phyloP scores from a whole-genome alignment of 108 stramenopile genomes.

The Mediolabrus comicus region DNA sequence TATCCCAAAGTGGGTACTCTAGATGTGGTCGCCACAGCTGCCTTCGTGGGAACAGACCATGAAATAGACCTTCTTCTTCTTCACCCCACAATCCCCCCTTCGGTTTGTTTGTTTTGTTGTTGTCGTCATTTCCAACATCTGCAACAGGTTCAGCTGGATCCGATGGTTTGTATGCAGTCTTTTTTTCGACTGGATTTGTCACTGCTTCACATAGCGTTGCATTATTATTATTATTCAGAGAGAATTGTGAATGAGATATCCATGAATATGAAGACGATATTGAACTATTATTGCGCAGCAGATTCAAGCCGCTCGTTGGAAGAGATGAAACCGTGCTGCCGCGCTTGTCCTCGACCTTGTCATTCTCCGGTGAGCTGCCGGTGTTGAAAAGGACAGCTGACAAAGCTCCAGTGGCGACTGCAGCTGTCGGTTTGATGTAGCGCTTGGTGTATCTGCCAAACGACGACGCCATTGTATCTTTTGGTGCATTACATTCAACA shows the following conservation, averaged over 20 bases:
- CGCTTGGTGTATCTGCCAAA: neutral
- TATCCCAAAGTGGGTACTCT: conserved; percentile 85
- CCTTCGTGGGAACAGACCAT: conserved; percentile 72
- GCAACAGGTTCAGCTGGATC: conserved; percentile 22
- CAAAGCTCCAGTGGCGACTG: neutral
- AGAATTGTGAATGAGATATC: neutral
- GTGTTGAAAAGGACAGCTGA: neutral
- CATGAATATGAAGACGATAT: neutral
- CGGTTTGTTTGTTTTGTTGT: neutral
- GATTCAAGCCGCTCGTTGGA: neutral
- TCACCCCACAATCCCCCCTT: conserved; percentile 23
- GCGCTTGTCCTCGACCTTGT: neutral
- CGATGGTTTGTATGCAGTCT: conserved; percentile 8
- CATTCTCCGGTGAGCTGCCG: neutral
- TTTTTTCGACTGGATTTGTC: neutral
- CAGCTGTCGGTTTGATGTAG: neutral
- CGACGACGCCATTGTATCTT: neutral
- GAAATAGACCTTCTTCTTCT: conserved; percentile 32
- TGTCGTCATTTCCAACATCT: conserved; percentile 2
- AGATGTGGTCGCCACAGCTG: conserved; percentile 75
- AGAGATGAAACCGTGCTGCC: neutral
- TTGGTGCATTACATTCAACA: no score
- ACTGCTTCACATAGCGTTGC: neutral
- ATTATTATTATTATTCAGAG: neutral
- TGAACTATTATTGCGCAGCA: neutral